Base-by-base conservation (phyloP, 352 stramenopile genomes). In the Phytophthora parvispora region DNA sequence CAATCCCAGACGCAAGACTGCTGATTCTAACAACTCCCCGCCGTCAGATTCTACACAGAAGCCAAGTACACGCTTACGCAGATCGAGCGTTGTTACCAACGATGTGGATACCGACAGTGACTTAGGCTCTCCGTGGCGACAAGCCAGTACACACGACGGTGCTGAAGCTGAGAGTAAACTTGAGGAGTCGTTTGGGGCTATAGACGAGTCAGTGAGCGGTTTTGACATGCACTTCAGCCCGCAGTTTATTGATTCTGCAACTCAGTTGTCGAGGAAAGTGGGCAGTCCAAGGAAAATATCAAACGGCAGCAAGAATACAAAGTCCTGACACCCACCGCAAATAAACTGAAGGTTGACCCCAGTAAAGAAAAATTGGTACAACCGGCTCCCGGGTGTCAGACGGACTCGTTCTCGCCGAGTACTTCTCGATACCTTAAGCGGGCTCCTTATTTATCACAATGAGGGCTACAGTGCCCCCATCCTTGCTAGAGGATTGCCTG, bases 201-300 rank as follows among this genome's bases (percentile, higher is more conserved):
- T 74, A 73, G 80, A 64, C 52, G 67, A 78, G 38, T 76, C 72
- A 18, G 9, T 63, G 25, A 34, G 54, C 50, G 64, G 64, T 40
- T 62, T 72, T 22, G 72, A 84, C 10, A 81, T 84, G 72, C 81
- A 90, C 43, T 90, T 83, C 57, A 92, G 84, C 60, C 84, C 84
- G 16, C 77, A 86, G 34, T 81, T 78, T 69, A 71, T 78, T 27
- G 80, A 85, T 36, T 56, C 60, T 24, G 74, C 66, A 18, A 74
- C 77, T 24, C 74, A 85, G 13, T 18, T 52, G 45, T 50, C 10
- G 63, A 71, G 2, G 42, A 60, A 1, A 43, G 42, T 15, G 36
- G 29, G 10, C 29, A 52, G 8, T 5, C 16, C 18, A 61, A 43
- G 28, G 25, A 43, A 22, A 47, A 15, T 15, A 69, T 18, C 40